Base-by-base conservation (phyloP, 1,284 basidiomycete species). In the Ustilago hordei region DNA sequence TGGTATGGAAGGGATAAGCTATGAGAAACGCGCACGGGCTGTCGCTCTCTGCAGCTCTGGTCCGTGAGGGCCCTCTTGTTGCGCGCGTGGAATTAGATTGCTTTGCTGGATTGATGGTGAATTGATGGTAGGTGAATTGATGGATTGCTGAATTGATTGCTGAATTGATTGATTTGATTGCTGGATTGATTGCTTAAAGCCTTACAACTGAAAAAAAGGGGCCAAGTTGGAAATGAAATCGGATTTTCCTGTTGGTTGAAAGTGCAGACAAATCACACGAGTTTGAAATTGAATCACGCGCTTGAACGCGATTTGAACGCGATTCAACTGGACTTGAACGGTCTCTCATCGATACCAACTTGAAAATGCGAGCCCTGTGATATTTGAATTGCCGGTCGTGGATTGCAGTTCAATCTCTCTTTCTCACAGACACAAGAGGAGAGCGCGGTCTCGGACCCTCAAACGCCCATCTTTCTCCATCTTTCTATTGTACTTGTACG, bases 251-350 rank as follows among this genome's bases (percentile, higher is more conserved):
- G 23, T 28, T 28, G 23, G 23, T 28, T 28, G 45, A 19, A 48
- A 48, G 45, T 28, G 3, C 45, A 15, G 39, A 17, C 39, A 15
- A 48, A 23, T 48, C 45, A 48, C 45, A 48, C 45, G 19, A 48
- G 45, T 48, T 48, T 50, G 11, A 50, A 50, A 50, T 50, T 50
- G 31, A 23, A 50, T 31, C 48, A 50, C 28, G 28, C 9, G 15
- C 12, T 50, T 50, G 1, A 50, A 50, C 9, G 8, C n/a, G 28
- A 32, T 32, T 50, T 28, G 32, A 50, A 31, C 12, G 28, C 28
- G 31, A 13, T 50, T 31, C 48, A 50, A 50, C 2, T 9, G 4
- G 2, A 39, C 9, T 9, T 39, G 4, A 39, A 39, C 15, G 2
- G 38, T 2, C 2, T n/a, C 48, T 19, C 48, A 13, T 50, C 48